Conservation (phyloP, 2,329 filamentous ascomycete species). For the Biscogniauxia mediterranea region DNA sequence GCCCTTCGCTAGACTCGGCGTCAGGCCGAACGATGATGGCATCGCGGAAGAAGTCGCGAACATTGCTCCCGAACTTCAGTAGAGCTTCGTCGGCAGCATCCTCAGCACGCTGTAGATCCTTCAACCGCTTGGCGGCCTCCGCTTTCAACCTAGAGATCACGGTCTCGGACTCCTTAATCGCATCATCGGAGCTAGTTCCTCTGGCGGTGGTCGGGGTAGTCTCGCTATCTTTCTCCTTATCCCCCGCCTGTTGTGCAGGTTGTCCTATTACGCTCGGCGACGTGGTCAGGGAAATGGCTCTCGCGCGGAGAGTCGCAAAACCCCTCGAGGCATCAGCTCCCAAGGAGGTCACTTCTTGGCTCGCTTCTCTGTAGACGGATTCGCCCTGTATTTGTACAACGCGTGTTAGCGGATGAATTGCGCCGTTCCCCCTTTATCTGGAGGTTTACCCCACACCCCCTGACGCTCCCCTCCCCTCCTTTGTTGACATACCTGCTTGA, state of each 20-base stretch:
- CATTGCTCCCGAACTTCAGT: conserved; percentile 84
- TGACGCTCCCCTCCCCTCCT: neutral
- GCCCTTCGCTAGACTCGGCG: conserved; percentile 44
- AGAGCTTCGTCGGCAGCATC: conserved; percentile 96
- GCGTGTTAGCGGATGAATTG: conserved; percentile 6
- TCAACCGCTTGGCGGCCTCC: conserved; percentile 79
- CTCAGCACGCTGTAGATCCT: conserved; percentile 87
- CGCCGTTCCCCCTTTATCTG: neutral
- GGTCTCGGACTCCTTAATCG: conserved; percentile 51
- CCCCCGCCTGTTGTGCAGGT: conserved; percentile 26
- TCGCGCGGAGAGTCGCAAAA: conserved; percentile 72
- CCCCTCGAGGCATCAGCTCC: conserved; percentile 81
- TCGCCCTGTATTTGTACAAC: conserved; percentile 59
- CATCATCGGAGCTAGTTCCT: conserved; percentile 42
- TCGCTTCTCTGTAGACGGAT: conserved; percentile 77
- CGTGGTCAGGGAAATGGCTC: conserved; percentile 66
- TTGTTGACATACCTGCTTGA: conserved; percentile 71
- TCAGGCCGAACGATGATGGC: conserved; percentile 86
- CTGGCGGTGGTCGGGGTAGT: conserved; percentile 46
- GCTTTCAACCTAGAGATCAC: conserved; percentile 74
- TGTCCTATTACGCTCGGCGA: conserved; percentile 27
- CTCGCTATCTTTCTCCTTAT: conserved; percentile 35
- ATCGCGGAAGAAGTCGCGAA: conserved; percentile 85
- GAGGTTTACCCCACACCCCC: neutral
- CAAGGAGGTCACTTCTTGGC: conserved; percentile 78